A percentile compares a stretch with the other conserved stretches of the same genome.
These are phyloP conservation scores for Fusarium equiseti DNA, from an alignment of 2,329 filamentous ascomycete species.

Conservation along the genomic window DNA sequence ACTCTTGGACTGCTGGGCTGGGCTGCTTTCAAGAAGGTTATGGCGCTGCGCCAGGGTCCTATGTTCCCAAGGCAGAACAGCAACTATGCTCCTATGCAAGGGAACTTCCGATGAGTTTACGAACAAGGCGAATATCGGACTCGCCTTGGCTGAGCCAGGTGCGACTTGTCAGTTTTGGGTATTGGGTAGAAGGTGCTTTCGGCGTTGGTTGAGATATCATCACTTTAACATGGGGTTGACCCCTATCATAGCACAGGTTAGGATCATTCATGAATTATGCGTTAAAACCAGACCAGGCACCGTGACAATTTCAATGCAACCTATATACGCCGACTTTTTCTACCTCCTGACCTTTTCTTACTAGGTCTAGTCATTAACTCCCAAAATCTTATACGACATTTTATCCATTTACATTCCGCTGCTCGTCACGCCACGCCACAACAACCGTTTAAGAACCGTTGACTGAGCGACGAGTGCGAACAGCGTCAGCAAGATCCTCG, in stretches of 20 bases:
- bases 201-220: slow-evolving; percentile 27
- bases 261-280: slow-evolving; percentile 11
- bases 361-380: slow-evolving; percentile 44
- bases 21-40: slow-evolving; percentile 65
- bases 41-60: slow-evolving; percentile 56
- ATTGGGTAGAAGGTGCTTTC: slow-evolving; percentile 15
- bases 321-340: slow-evolving; percentile 46
- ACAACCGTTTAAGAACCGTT: slow-evolving; percentile 52
- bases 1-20: slow-evolving; percentile 70
- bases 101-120: slow-evolving; percentile 38
- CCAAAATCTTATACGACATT: slow-evolving; percentile 22
- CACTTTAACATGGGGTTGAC: slow-evolving; percentile 18
- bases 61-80: slow-evolving; percentile 47
- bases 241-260: slow-evolving; percentile 4
- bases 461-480: slow-evolving; percentile 76
- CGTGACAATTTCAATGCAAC: slow-evolving; percentile 46
- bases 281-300: slow-evolving; percentile 36
- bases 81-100: slow-evolving; percentile 49
- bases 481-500: slow-evolving; percentile 86
- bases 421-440: slow-evolving; percentile 38
- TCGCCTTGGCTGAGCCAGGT: not conserved
- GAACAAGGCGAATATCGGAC: not conserved
- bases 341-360: slow-evolving; percentile 33
- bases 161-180: not conserved
- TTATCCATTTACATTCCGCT: slow-evolving; percentile 11